Conservation (phyloP, 2,329 filamentous ascomycete genomes). For the Gyromitra esculenta region DNA sequence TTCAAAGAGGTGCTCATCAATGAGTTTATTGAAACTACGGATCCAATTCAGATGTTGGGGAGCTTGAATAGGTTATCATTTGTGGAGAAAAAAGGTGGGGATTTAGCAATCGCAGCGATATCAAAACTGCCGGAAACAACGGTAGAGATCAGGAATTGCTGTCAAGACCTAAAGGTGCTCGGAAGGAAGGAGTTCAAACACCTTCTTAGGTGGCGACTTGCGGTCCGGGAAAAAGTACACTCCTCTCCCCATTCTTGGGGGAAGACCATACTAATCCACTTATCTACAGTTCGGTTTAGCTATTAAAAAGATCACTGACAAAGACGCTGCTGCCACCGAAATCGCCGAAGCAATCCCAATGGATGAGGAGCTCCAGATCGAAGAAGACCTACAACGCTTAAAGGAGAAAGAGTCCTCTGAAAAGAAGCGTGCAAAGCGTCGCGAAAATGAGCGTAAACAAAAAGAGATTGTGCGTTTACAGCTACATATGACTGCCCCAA, state of each 20-base stretch:
- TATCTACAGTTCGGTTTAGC: constrained; percentile 75
- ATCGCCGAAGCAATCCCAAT: constrained; percentile 85
- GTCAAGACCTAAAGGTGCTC: constrained; percentile 84
- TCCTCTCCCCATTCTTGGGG: neutral
- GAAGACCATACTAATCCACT: constrained; percentile 2
- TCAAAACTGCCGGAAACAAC: constrained; percentile 88
- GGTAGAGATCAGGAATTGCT: constrained; percentile 79
- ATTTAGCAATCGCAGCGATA: constrained; percentile 86
- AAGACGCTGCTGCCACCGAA: constrained; percentile 68
- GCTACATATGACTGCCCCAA: constrained; percentile 94
- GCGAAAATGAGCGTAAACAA: constrained; percentile 92
- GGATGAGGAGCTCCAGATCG: constrained; percentile 92
- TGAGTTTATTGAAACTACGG: constrained; percentile 91
- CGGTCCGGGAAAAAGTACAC: constrained; percentile 76
- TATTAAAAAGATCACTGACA: constrained; percentile 71
- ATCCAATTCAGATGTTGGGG: constrained; percentile 92
- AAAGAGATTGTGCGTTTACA: constrained; percentile 97
- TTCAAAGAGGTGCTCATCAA: constrained; percentile 88
- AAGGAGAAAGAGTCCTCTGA: constrained; percentile 79
- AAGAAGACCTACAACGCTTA: constrained; percentile 84
- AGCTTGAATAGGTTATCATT: constrained; percentile 86
- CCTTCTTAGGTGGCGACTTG: constrained; percentile 87
- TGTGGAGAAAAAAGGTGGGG: constrained; percentile 78
- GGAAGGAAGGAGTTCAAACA: constrained; percentile 94
- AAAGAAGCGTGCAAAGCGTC: constrained; percentile 83